A percentile compares a stretch with the other conserved stretches of the same genome.
These are phyloP conservation scores for Marchantia polymorpha DNA, from an alignment of 225 moss, liverwort and hornwort species.

Conservation along the genomic window DNA sequence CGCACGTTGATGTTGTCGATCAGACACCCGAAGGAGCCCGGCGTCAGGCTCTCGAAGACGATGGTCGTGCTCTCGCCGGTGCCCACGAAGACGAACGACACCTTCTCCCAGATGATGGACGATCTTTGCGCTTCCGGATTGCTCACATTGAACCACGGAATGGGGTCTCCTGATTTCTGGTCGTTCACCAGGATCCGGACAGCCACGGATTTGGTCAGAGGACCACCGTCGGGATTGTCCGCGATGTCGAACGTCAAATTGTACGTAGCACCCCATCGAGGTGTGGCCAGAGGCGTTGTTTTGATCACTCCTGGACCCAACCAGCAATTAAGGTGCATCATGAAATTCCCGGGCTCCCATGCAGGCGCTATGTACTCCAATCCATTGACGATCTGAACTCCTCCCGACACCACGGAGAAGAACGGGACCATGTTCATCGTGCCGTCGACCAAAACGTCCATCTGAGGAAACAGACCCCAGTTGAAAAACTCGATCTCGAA, in stretches of 20 bases:
- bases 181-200: constrained; percentile 54
- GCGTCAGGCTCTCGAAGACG: constrained; percentile 46
- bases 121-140: constrained; percentile 45
- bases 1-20: constrained; percentile 51
- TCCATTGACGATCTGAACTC: constrained; percentile 59
- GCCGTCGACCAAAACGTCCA: constrained; percentile 63
- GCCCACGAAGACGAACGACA: constrained; percentile 53
- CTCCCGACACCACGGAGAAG: constrained; percentile 50
- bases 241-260: constrained; percentile 55
- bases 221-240: constrained; percentile 88
- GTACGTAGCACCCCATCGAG: constrained; percentile 64
- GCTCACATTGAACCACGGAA: constrained; percentile 62
- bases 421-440: constrained; percentile 46
- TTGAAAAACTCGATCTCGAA: constrained; percentile 51
- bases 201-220: constrained; percentile 50
- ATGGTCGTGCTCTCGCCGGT: constrained; percentile 52
- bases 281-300: constrained; percentile 54
- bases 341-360: constrained; percentile 6
- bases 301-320: constrained; percentile 56
- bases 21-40: constrained; percentile 60
- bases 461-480: constrained; percentile 42
- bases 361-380: constrained; percentile 30
- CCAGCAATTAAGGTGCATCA: constrained; percentile 65
- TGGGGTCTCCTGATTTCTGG: constrained; percentile 33
- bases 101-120: constrained; percentile 40